phyloP scores from a whole-genome alignment of 768 basidiomycete species.

The Lactarius quietus region DNA sequence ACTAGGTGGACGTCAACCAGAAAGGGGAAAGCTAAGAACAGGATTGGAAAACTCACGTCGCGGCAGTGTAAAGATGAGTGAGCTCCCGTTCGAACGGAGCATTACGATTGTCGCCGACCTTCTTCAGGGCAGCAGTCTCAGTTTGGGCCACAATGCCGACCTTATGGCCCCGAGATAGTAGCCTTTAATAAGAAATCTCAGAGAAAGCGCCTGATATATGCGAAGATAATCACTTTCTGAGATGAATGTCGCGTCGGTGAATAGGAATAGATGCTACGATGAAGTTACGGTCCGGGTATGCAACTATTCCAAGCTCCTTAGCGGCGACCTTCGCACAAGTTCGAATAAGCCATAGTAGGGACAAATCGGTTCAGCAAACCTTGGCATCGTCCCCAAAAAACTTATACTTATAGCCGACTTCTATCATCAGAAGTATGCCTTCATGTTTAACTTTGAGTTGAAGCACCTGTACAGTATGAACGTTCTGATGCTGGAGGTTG shows the following conservation, averaged over 20 bases:
- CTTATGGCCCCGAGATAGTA: constrained; percentile 74
- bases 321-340: constrained; percentile 49
- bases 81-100: constrained; percentile 70
- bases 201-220: neutral
- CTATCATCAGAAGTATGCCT: constrained; percentile 69
- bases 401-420: constrained; percentile 80
- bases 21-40: neutral
- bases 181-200: constrained; percentile 38
- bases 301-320: constrained; percentile 74
- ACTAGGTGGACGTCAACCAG: constrained; percentile 49
- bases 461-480: constrained; percentile 39
- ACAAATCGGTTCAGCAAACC: constrained; percentile 35
- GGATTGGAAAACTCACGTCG: constrained; percentile 58
- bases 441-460: constrained; percentile 61
- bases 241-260: constrained; percentile 62
- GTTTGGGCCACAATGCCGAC: constrained; percentile 81
- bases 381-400: constrained; percentile 86
- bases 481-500: neutral
- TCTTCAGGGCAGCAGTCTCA: constrained; percentile 89
- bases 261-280: constrained; percentile 70
- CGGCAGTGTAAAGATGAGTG: constrained; percentile 77
- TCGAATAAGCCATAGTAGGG: neutral
- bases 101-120: constrained; percentile 70
- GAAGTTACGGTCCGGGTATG: constrained; percentile 69
- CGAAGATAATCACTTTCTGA: constrained; percentile 59